Percentiles rank a stretch among this genome's conserved stretches.
phyloP scores from a whole-genome alignment of 805 yeast species.

The Suhomyces faveliae region DNA sequence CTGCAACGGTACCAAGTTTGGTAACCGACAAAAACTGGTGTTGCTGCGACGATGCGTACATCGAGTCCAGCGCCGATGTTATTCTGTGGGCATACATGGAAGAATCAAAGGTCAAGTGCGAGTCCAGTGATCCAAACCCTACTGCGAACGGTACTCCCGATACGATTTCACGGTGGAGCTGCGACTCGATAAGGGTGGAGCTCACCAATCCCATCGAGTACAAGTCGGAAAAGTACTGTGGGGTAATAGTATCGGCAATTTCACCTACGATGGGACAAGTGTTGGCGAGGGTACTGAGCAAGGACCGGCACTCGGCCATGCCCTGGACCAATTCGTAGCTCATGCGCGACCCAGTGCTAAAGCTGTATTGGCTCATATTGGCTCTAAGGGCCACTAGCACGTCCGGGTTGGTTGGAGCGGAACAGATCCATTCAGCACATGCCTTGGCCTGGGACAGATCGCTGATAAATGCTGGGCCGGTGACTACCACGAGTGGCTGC shows the following conservation, averaged over 20 bases:
- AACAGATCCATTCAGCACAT: conserved; percentile 43
- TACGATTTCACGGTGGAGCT: conserved; percentile 49
- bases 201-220: conserved; percentile 45
- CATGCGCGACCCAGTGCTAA: conserved; percentile 18
- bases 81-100: conserved; percentile 30
- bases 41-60: conserved; percentile 41
- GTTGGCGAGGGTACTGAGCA: conserved; percentile 40
- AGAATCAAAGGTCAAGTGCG: conserved; percentile 8
- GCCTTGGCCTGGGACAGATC: conserved; percentile 32
- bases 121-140: conserved; percentile 38
- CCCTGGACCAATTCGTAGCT: conserved; percentile 39
- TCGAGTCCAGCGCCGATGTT: conserved; percentile 43
- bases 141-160: conserved; percentile 52
- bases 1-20: conserved; percentile 48
- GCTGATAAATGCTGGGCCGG: conserved; percentile 38
- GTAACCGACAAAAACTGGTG: conserved; percentile 51
- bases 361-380: conserved; percentile 30
- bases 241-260: conserved; percentile 48
- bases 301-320: conserved; percentile 39
- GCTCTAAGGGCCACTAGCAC: conserved; percentile 36
- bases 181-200: conserved; percentile 46
- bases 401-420: conserved; percentile 3
- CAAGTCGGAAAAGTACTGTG: conserved; percentile 50
- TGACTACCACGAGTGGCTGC: conserved; percentile 27
- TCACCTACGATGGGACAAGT: conserved; percentile 47